Conservation (phyloP, 805 yeast genomes). For the Ogataea pignaliae region DNA sequence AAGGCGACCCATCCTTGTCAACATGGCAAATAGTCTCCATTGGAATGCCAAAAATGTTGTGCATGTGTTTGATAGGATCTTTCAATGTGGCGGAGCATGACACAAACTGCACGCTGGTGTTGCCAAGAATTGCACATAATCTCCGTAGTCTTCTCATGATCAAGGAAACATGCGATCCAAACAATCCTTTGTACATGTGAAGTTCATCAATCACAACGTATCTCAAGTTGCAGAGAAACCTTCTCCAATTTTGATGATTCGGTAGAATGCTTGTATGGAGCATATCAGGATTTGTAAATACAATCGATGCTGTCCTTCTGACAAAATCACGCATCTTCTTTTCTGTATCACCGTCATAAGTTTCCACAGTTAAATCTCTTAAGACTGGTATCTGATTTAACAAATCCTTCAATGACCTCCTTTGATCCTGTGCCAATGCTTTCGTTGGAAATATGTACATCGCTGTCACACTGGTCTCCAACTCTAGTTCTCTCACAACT, state of each 20-base stretch:
- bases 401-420: conserved; percentile 64
- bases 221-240: conserved; percentile 59
- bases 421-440: conserved; percentile 96
- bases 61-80: conserved; percentile 70
- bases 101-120: conserved; percentile 56
- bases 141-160: conserved; percentile 78
- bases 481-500: conserved; percentile 49
- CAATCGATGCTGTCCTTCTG: conserved; percentile 63
- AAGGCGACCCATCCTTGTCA: conserved; percentile 82
- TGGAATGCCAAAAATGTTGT: conserved; percentile 64
- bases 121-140: conserved; percentile 50
- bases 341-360: conserved; percentile 94
- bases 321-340: conserved; percentile 46
- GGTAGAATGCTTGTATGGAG: conserved; percentile 84
- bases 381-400: conserved; percentile 45
- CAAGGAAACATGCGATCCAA: conserved; percentile 88
- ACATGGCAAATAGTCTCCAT: conserved; percentile 49
- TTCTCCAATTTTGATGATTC: conserved; percentile 66
- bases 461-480: conserved; percentile 51
- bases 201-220: conserved; percentile 80
- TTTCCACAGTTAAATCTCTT: conserved; percentile 52
- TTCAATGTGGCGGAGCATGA: conserved; percentile 93
- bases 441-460: conserved; percentile 94
- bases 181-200: conserved; percentile 84
- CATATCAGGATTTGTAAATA: conserved; percentile 95